Conservation (phyloP, 305 asterid genomes). For the Rubia peregrina region DNA sequence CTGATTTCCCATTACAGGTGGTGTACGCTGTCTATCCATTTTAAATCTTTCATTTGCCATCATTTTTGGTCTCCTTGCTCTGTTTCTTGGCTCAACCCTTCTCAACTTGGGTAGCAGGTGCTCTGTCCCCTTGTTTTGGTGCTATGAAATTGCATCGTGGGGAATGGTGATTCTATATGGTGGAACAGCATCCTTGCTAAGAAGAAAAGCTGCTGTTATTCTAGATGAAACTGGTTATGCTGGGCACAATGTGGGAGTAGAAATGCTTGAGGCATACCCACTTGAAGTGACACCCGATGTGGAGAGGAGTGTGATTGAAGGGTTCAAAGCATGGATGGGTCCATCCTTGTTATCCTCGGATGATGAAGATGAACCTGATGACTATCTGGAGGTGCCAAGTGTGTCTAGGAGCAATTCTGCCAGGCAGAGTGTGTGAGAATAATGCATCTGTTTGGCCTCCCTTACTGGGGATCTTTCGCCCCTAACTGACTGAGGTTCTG, state of each 20-base stretch:
- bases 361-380: slow-evolving; percentile 75
- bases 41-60: slow-evolving; percentile 60
- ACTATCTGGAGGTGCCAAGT: slow-evolving; percentile 47
- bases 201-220: slow-evolving; percentile 57
- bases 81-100: slow-evolving; percentile 86
- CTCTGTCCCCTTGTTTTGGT: slow-evolving; percentile 89
- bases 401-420: slow-evolving; percentile 34
- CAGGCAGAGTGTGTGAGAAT: slow-evolving; percentile 50
- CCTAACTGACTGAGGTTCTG: neutral
- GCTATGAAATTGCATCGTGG: slow-evolving; percentile 83
- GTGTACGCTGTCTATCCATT: slow-evolving; percentile 85
- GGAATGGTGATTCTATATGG: slow-evolving; percentile 73
- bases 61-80: slow-evolving; percentile 74
- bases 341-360: slow-evolving; percentile 77
- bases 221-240: slow-evolving; percentile 56
- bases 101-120: slow-evolving; percentile 91
- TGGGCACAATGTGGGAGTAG: slow-evolving; percentile 60
- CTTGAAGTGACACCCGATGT: slow-evolving; percentile 62
- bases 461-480: neutral
- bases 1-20: slow-evolving; percentile 42
- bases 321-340: slow-evolving; percentile 97
- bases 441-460: neutral
- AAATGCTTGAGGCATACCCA: slow-evolving; percentile 83
- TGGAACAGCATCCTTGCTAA: slow-evolving; percentile 65
- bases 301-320: slow-evolving; percentile 73